Evolutionary conservation across 257 asterid genomes (phyloP).

Genomic region (Striga asiatica): DNA sequence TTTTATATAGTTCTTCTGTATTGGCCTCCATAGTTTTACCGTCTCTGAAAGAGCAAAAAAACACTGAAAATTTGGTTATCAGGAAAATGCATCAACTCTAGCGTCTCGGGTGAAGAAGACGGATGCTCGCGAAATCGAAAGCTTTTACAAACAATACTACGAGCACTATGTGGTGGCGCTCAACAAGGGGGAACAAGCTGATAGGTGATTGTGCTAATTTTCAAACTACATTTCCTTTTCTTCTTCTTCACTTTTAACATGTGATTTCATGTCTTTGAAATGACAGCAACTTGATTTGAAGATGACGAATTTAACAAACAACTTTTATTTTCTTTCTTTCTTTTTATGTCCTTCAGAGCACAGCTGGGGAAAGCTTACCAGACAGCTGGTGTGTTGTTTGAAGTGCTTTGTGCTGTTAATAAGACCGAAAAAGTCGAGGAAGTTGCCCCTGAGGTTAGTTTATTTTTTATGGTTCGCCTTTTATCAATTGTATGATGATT

Average conservation of each 20-base stretch:
- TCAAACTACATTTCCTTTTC: no score
- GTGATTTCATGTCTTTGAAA: not conserved
- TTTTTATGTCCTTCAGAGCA: conserved; percentile 82
- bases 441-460: conserved; percentile 94
- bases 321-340: not conserved
- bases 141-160: conserved; percentile 92
- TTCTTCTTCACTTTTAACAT: no score
- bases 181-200: conserved; percentile 92
- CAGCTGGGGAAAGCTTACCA: conserved; percentile 97
- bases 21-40: no score
- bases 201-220: conserved; percentile 43
- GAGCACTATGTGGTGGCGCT: conserved; percentile 88
- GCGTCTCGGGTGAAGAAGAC: conserved; percentile 78
- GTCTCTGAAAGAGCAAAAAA: not conserved
- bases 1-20: no score
- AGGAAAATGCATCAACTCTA: conserved; percentile 89
- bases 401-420: conserved; percentile 96
- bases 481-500: not conserved
- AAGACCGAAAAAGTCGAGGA: conserved; percentile 90
- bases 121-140: conserved; percentile 94
- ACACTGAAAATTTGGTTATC: conserved; percentile 15
- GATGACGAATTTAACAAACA: not conserved
- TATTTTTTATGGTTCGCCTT: not conserved
- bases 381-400: conserved; percentile 96
- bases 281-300: not conserved